phyloP scores from a whole-genome alignment of 2,329 filamentous ascomycete genomes.

The Penicillium nordicum region DNA sequence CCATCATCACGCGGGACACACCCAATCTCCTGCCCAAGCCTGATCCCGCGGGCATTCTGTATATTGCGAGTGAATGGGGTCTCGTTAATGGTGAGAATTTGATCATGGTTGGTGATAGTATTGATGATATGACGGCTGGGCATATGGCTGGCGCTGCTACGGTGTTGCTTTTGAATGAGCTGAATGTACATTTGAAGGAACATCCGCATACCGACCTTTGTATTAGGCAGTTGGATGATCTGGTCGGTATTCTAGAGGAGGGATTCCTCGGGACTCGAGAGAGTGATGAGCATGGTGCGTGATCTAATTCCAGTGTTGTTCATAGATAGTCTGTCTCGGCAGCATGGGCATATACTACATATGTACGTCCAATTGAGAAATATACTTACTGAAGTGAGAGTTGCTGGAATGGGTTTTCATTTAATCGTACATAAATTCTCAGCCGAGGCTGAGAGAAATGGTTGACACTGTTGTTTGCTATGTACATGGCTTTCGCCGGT shows the following conservation, averaged over 20 bases:
- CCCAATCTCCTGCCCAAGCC: constrained; percentile 69
- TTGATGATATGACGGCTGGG: constrained; percentile 92
- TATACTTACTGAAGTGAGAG: neutral
- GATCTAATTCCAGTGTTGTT: neutral
- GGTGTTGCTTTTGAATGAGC: constrained; percentile 81
- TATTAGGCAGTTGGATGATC: constrained; percentile 68
- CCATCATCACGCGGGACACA: constrained; percentile 80
- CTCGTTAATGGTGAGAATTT: constrained; percentile 48
- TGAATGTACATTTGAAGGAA: constrained; percentile 65
- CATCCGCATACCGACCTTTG: constrained; percentile 76
- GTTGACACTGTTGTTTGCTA: neutral
- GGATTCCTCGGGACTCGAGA: constrained; percentile 61
- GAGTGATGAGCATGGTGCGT: constrained; percentile 16
- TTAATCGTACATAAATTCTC: neutral
- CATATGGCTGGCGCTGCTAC: constrained; percentile 80
- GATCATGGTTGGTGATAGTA: constrained; percentile 63
- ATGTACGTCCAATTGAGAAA: neutral
- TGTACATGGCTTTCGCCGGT: neutral
- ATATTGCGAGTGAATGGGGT: constrained; percentile 77
- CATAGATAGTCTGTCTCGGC: neutral
- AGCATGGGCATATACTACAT: neutral
- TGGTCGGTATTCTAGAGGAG: constrained; percentile 69
- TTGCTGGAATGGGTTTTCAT: neutral
- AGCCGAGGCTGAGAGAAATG: neutral
- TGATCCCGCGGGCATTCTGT: constrained; percentile 78